These are phyloP conservation scores for Scutellaria galericulata DNA, from an alignment of 257 asterid species.

Conservation along the genomic window DNA sequence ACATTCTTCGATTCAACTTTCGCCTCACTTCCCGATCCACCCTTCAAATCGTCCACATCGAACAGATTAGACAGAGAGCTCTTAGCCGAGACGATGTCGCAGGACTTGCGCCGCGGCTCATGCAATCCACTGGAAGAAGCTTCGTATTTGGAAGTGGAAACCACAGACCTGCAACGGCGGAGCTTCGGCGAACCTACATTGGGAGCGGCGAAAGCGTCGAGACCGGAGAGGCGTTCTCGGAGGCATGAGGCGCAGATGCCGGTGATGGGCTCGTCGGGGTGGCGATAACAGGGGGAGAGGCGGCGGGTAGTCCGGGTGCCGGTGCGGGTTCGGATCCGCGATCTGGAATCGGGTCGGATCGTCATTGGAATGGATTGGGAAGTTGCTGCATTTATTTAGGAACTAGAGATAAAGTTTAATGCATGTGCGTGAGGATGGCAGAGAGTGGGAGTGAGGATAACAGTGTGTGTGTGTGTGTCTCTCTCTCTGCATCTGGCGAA, in stretches of 20 bases:
- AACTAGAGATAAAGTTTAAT: slow-evolving; percentile 19
- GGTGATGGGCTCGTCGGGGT: slow-evolving; percentile 73
- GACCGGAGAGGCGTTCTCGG: slow-evolving; percentile 87
- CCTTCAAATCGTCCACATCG: slow-evolving; percentile 58
- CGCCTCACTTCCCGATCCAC: slow-evolving; percentile 50
- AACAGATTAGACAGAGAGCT: slow-evolving; percentile 65
- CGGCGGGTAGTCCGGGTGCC: slow-evolving; percentile 59
- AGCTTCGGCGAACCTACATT: slow-evolving; percentile 55
- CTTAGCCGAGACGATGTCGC: slow-evolving; percentile 66
- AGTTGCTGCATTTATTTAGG: slow-evolving; percentile 13
- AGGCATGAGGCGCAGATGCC: slow-evolving; percentile 97
- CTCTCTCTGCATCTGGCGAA: slow-evolving; percentile 25
- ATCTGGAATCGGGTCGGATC: slow-evolving; percentile 51
- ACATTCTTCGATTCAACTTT: slow-evolving; percentile 77
- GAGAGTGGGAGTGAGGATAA: slow-evolving; percentile 19
- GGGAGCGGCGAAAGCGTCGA: slow-evolving; percentile 49
- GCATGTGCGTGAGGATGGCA: slow-evolving; percentile 22
- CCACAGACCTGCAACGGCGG: slow-evolving; percentile 81
- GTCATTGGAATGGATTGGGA: slow-evolving; percentile 50
- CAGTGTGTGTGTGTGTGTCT: slow-evolving; percentile 19
- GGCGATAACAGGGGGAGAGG: slow-evolving; percentile 78
- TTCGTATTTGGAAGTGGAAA: slow-evolving; percentile 50
- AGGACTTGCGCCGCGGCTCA: slow-evolving; percentile 87
- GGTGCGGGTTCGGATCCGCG: slow-evolving; percentile 59
- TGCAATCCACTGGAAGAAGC: slow-evolving; percentile 43